Percentiles rank a stretch among this genome's conserved stretches.
Conservation (phyloP, 345 rosid species). For the Turritis glabra region DNA sequence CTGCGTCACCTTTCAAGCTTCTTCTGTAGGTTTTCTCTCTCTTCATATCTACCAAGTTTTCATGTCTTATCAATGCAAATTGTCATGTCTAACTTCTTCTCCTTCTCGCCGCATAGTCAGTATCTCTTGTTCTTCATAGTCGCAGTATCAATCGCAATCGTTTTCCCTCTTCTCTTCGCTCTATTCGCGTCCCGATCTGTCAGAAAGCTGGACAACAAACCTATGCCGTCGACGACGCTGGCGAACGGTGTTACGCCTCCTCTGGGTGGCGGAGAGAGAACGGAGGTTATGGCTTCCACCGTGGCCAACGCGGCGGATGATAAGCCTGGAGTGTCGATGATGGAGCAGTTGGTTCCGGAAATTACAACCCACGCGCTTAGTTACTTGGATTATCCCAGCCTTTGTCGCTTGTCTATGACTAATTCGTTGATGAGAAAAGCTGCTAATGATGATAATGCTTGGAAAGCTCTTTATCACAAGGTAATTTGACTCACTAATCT, state of each 20-base stretch:
- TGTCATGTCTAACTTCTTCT: conserved; percentile 40
- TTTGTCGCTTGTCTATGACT: conserved; percentile 96
- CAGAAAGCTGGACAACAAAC: conserved; percentile 35
- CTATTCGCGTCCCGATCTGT: conserved; percentile 44
- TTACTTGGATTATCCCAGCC: conserved; percentile 93
- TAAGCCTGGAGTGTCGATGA: conserved; percentile 86
- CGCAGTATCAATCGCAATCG: conserved; percentile 47
- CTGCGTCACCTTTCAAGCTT: conserved; percentile 1
- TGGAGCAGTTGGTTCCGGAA: conserved; percentile 99
- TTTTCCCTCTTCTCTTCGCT: conserved; percentile 39
- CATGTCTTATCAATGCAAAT: conserved; percentile 70
- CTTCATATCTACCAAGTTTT: conserved; percentile 44
- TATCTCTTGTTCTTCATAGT: conserved; percentile 44
- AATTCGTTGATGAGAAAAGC: conserved; percentile 97
- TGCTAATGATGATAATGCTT: conserved; percentile 97
- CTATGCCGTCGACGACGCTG: conserved; percentile 35
- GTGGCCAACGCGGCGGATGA: conserved; percentile 40
- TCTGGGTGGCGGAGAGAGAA: conserved; percentile 25
- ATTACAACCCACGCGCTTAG: conserved; percentile 97
- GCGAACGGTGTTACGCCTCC: conserved; percentile 27
- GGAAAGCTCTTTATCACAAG: conserved; percentile 98
- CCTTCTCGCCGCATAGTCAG: conserved; percentile 39
- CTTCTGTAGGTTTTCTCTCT: conserved; percentile 42
- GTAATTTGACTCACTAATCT: conserved; percentile 32
- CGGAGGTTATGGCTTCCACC: conserved; percentile 39